Evolutionary conservation across 108 stramenopile genomes (phyloP), one percentile per base, ranked within the genome.

Genomic region (Discostella pseudostelligera): DNA sequence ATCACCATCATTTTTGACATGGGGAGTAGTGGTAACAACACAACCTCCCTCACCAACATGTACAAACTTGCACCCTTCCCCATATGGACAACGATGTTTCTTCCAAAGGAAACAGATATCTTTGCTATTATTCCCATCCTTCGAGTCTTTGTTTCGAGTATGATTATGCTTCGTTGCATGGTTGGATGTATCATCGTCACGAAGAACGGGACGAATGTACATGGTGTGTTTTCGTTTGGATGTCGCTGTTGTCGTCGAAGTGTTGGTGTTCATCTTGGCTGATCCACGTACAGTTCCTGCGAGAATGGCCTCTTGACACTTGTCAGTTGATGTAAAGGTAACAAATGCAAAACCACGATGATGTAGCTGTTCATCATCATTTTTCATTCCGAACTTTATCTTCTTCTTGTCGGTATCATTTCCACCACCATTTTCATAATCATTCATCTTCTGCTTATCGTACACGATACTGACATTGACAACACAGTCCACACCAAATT

Each of bases 331-430:
- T 3, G 56, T 19, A 42, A 89, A 80, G 9, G 82, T 85, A 14
- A 85, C 84, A 67, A 89, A 89, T n/a, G 79, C 85, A 78, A 87
- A 89, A 21, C 88, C 88, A 17, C 88, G 72, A 72, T 89, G 88
- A 3, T 29, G 21, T 55, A 1, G 21, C 21, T 22, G 50, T 39
- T 20, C 0, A 29, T 32, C 17, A 9, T 39, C 16, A 1, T n/a
- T 8, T 1, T 65, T 54, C 25, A 58, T 49, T 44, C 59, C 62
- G 1, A 48, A 37, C 0, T 39, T 63, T 37, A 44, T 69, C 29
- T 40, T n/a, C 8, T 29, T 17, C 0, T 53, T n/a, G n/a, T n/a
- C n/a, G n/a, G n/a, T n/a, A n/a, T n/a, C n/a, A n/a, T n/a, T n/a
- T n/a, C n/a, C 47, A 1, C 54, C 56, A 1, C 20, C 29, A 11